Conservation (phyloP, 2,329 filamentous ascomycete genomes). For the Ceratocystis huliohia region DNA sequence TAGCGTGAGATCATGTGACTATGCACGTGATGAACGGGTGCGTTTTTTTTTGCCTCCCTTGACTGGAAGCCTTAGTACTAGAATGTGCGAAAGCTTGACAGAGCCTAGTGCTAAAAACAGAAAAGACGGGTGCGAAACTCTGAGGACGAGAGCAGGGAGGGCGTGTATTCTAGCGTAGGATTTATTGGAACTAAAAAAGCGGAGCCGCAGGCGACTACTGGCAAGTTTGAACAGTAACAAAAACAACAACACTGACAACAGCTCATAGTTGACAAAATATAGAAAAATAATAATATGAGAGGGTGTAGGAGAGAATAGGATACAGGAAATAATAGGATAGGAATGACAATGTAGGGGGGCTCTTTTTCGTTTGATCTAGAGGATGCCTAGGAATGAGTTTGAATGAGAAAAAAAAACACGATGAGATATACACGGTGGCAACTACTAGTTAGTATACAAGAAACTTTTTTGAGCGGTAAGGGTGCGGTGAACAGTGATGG, state of each 20-base stretch:
- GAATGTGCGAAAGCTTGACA: neutral
- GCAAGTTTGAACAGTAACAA: neutral
- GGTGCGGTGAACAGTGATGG: neutral
- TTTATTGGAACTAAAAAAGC: conserved; percentile 7
- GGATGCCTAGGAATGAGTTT: too few relatives aligned
- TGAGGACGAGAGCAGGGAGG: neutral
- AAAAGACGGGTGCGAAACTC: conserved; percentile 12
- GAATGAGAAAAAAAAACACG: neutral
- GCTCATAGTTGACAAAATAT: neutral
- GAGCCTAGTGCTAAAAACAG: neutral
- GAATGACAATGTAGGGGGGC: neutral
- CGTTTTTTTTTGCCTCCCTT: too few relatives aligned
- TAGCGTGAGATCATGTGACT: neutral
- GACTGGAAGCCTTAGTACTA: too few relatives aligned
- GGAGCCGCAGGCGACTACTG: neutral
- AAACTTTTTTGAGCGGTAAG: neutral
- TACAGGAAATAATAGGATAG: neutral
- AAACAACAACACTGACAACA: neutral
- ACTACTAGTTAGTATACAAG: neutral
- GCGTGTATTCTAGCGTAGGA: neutral
- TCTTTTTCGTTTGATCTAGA: too few relatives aligned
- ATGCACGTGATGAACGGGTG: neutral
- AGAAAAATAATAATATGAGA: neutral
- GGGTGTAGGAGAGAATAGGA: neutral
- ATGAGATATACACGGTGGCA: neutral